Evolutionary conservation across 306 rosid species (phyloP), one percentile per base, ranked within the genome.

Genomic region (Prunus padus): DNA sequence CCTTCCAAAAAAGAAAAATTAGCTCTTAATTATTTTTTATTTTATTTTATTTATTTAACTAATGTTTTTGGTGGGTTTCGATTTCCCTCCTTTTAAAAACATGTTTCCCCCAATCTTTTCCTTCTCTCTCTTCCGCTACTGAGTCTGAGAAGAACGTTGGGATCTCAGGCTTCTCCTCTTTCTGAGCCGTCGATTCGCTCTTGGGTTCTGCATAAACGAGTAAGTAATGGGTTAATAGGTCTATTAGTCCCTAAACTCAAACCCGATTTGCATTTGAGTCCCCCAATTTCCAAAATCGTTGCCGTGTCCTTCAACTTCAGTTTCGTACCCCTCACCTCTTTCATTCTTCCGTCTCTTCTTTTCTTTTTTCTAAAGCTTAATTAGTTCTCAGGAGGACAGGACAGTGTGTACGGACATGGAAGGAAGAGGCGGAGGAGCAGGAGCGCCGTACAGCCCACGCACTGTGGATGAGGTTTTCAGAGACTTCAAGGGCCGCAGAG

Each of bases 401-500:
- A 37, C 42, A 9, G 55, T 60, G 65, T 28, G 72, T 69, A 20
- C 66, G 44, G 33, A 33, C 72, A 88, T 90, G 96, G 91, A 87
- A 67, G 85, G 83, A 70, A n/a, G n/a, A 37, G 42, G 42, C 19
- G 56, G 87, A 72, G 49, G 28, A 47, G 82, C 86, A 71, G 30
- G 28, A 8, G 82, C 79, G 18, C 81, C 81, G 67, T 75, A 76
- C 75, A 85, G 57, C 76, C 86, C 80, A 42, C 92, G 89, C 63
- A 82, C 94, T 2, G 89, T 87, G 18, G 94, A 89, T 13, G 87
- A 86, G 66, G 92, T 89, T 74, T 89, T 87, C 82, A 76, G 82
- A 40, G 93, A 91, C 83, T 89, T 84, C 82, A 89, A 78, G 83
- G 90, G 89, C 78, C 89, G 94, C 14, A 56, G 92, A 31, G 63